Conservation (phyloP, 108 stramenopile genomes). For the Mediolabrus comicus region DNA sequence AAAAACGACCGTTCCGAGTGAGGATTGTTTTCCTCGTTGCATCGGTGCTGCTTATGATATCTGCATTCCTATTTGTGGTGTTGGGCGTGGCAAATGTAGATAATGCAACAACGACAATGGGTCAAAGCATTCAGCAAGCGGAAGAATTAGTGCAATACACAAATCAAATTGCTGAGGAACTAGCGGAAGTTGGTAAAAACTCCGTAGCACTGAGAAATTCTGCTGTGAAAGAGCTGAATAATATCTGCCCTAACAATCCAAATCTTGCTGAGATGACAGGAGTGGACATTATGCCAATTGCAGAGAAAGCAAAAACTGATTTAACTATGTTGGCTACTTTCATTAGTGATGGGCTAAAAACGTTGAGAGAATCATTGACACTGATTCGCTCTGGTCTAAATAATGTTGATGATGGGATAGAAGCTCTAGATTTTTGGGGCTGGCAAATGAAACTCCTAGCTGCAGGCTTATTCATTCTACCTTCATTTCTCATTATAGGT, state of each 20-base stretch:
- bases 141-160: constrained; percentile 13
- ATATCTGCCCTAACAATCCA: constrained; percentile 42
- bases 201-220: constrained; percentile 26
- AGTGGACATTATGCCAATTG: constrained; percentile 27
- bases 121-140: not conserved
- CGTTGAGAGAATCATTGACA: constrained; percentile 4
- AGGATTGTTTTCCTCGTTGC: constrained; percentile 30
- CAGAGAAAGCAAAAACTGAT: constrained; percentile 17
- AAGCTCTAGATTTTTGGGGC: constrained; percentile 23
- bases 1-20: constrained; percentile 35
- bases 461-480: constrained; percentile 29
- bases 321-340: constrained; percentile 34
- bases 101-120: constrained; percentile 28
- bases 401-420: not conserved
- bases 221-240: constrained; percentile 20
- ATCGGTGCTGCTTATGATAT: constrained; percentile 27
- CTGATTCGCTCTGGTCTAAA: not conserved
- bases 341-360: constrained; percentile 20
- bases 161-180: constrained; percentile 17
- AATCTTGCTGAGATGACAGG: constrained; percentile 16
- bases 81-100: constrained; percentile 35
- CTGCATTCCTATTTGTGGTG: constrained; percentile 21
- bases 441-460: constrained; percentile 33
- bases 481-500: constrained; percentile 32
- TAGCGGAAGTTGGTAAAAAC: constrained; percentile 24